Evolutionary conservation across 139 green algal genomes (phyloP), one percentile per base, ranked within the genome.

Genomic region (Spirogloea muscicola): DNA sequence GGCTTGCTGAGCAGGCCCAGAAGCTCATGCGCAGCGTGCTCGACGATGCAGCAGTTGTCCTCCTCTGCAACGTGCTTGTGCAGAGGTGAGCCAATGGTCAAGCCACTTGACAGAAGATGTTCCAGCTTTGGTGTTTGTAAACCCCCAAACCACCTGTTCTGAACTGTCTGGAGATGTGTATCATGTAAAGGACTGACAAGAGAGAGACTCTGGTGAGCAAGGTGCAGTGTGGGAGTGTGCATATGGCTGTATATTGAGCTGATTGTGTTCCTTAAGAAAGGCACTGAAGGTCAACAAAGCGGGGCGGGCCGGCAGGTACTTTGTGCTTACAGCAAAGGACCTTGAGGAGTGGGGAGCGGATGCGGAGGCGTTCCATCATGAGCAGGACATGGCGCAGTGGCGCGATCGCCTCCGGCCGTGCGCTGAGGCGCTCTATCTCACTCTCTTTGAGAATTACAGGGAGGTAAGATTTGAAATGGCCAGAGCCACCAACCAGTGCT

Each of bases 281-380:
- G n/a, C n/a, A n/a, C n/a, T n/a, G n/a, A n/a, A n/a, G n/a, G n/a
- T n/a, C n/a, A n/a, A n/a, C n/a, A n/a, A n/a, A n/a, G n/a, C n/a
- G n/a, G n/a, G n/a, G n/a, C n/a, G n/a, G n/a, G n/a, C n/a, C n/a
- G 5, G 64, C 70, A 79, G 70, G 41, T 80, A 77, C 41, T 51
- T 80, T 60, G 64, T 80, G 27, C 38, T 80, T 3, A 80, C 63
- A 42, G 31, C 43, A 16, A 7, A 70, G 41, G 90, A 96, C 4
- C 62, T 93, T n/a, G 76, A 90, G 70, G 77, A 85, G n/a, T 94
- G 89, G 87, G 46, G 79, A 29, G 77, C 72, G 0, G 59, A 64
- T 29, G 73, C 87, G 0, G 90, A 96, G 84, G 86, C 79, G 25
- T 96, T 90, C 65, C 82, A 90, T 51, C 85, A 92, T 39, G 72